Percentiles rank a stretch among this genome's conserved stretches.
phyloP scores from a whole-genome alignment of 768 basidiomycete species.

The Sporobolomyces roseus region DNA sequence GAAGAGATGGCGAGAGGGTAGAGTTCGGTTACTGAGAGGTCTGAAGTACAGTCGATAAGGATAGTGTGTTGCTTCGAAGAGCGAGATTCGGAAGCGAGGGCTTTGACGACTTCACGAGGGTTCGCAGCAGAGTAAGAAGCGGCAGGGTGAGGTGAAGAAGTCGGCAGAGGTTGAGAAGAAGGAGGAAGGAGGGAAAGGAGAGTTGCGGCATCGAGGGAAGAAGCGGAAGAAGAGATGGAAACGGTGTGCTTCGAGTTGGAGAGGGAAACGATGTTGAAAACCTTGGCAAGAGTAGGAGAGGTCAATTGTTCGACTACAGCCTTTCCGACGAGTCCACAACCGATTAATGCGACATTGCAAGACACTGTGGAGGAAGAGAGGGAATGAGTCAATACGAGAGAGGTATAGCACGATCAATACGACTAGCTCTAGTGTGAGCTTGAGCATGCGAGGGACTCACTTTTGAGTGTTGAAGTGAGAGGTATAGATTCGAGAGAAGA shows the following conservation, averaged over 20 bases:
- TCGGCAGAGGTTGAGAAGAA: constrained; percentile 44
- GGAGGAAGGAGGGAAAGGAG: constrained; percentile 43
- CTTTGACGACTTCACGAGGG: constrained; percentile 35
- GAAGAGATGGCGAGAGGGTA: constrained; percentile 75
- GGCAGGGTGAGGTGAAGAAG: constrained; percentile 45
- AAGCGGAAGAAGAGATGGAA: constrained; percentile 44
- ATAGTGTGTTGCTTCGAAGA: constrained; percentile 58
- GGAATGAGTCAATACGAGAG: no score
- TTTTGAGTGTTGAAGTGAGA: no score
- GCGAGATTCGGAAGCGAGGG: constrained; percentile 26
- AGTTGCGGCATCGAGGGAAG: constrained; percentile 35
- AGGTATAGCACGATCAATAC: no score
- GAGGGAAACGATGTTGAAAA: constrained; percentile 50
- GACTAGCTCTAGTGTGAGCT: no score
- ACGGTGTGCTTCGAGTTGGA: constrained; percentile 51
- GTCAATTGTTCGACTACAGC: constrained; percentile 80
- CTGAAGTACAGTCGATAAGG: constrained; percentile 86
- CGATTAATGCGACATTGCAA: constrained; percentile 70
- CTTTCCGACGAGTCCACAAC: constrained; percentile 86
- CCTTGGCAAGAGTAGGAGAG: constrained; percentile 55
- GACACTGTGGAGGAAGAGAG: constrained; percentile 14
- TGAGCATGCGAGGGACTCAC: no score
- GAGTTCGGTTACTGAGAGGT: constrained; percentile 68
- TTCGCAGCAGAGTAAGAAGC: constrained; percentile 34
- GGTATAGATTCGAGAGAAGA: no score